phyloP scores from a whole-genome alignment of 2,329 filamentous ascomycete genomes.

The Cercospora sp. region DNA sequence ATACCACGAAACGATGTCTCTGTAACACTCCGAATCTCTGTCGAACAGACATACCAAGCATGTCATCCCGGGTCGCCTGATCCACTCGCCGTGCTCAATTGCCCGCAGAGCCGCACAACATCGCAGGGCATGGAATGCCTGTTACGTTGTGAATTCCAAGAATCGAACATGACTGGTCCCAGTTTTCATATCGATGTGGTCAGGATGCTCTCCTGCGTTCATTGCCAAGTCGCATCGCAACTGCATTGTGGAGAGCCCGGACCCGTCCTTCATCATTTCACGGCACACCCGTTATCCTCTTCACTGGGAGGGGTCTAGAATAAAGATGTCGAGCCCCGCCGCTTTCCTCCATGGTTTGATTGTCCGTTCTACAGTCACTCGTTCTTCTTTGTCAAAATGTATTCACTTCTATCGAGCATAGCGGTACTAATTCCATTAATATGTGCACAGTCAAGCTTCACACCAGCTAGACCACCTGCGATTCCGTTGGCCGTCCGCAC shows the following conservation, averaged over 20 bases:
- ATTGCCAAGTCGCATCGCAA: slow-evolving; percentile 11
- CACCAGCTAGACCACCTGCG: slow-evolving; percentile 64
- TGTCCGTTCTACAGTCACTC: background rate
- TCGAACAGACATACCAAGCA: background rate
- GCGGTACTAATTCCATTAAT: slow-evolving; percentile 21
- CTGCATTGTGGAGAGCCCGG: slow-evolving; percentile 5
- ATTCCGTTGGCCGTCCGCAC: slow-evolving; percentile 72
- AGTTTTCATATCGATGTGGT: slow-evolving; percentile 15
- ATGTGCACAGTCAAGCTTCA: slow-evolving; percentile 55
- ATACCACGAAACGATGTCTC: background rate
- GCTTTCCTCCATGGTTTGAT: background rate
- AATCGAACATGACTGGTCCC: slow-evolving; percentile 6
- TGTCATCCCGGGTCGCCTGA: background rate
- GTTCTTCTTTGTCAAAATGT: slow-evolving; percentile 15
- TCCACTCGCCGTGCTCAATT: background rate
- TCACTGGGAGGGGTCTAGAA: slow-evolving; percentile 1
- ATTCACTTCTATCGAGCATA: slow-evolving; percentile 21
- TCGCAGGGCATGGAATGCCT: slow-evolving; percentile 3
- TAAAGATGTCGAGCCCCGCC: slow-evolving; percentile 12
- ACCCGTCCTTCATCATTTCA: slow-evolving; percentile 15
- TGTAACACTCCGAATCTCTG: slow-evolving; percentile 2
- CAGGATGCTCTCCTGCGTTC: slow-evolving; percentile 8
- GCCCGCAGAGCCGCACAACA: slow-evolving; percentile 2
- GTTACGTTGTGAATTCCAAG: background rate
- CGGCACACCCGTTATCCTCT: slow-evolving; percentile 4